Base-by-base conservation (phyloP, 106 monocot species). In the Allium sativum region DNA sequence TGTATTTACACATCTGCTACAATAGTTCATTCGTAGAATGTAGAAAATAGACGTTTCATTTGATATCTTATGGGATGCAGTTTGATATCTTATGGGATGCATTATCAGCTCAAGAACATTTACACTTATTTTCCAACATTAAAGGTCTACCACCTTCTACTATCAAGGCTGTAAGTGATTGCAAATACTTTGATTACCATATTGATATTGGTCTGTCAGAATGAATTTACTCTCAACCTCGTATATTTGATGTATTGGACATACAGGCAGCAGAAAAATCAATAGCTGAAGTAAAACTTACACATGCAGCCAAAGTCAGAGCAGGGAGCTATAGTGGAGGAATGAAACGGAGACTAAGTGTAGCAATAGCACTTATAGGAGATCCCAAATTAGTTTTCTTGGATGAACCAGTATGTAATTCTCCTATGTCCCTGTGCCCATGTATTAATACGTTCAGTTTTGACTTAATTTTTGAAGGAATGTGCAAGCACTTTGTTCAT, bases 71-170 rank as follows among this genome's bases (percentile, higher is more conserved):
- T 42, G 58, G 7, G 18, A 45, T 68, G 58, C 61, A 93, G 93
- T 93, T 93, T 78, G 93, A 93, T 61, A 83, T 89, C 47, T 66
- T 93, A 54, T 93, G 93, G 93, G 85, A 93, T 70, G 89, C 85
- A 69, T 70, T 93, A 76, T 79, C 89, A 52, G 89, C 74, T 21
- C 14, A 70, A 69, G 93, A 93, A 51, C 93, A 93, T 71, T 55
- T 93, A 68, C 67, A 78, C 68, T 50, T 93, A 13, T 93, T 93
- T 78, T 85, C 93, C 21, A 80, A 80, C 41, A 89, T 93, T 44
- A 93, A 93, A 80, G 93, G 93, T 20, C 72, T 89, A 73, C 80
- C 69, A 21, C 76, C 78, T 63, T 76, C 73, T 48, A 61, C 71
- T 53, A 93, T 93, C 68, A 72, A 85, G 66, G 65, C 75, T 78